Evolutionary conservation across 2,329 filamentous ascomycete genomes (phyloP).

Genomic region (Thelonectria olida): DNA sequence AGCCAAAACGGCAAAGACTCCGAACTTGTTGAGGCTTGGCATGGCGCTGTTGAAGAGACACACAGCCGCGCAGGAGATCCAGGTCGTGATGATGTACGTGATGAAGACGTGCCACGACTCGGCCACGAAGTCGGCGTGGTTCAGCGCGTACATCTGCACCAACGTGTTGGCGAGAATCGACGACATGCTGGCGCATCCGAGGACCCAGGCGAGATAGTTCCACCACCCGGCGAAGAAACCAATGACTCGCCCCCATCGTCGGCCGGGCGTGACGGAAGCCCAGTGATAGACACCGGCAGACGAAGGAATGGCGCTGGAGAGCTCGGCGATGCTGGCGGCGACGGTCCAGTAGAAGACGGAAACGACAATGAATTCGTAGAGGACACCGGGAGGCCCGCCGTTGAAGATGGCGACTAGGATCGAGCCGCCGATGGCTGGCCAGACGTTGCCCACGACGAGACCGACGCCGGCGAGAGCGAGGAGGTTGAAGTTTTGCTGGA

Average conservation of each 20-base stretch:
- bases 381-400: constrained; percentile 68
- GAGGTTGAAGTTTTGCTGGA: constrained; percentile 51
- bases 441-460: constrained; percentile 53
- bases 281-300: constrained; percentile 70
- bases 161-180: constrained; percentile 52
- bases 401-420: constrained; percentile 64
- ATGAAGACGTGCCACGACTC: constrained; percentile 56
- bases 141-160: constrained; percentile 55
- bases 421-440: constrained; percentile 55
- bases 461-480: constrained; percentile 53
- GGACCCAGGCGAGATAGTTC: constrained; percentile 54
- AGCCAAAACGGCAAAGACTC: constrained; percentile 57
- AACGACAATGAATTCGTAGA: constrained; percentile 66
- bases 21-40: constrained; percentile 62
- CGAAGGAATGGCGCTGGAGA: constrained; percentile 69
- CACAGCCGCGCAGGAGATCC: constrained; percentile 50
- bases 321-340: constrained; percentile 67
- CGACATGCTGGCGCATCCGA: constrained; percentile 52
- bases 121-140: constrained; percentile 48
- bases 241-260: constrained; percentile 58
- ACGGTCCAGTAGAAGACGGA: constrained; percentile 66
- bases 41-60: constrained; percentile 65
- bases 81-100: constrained; percentile 51
- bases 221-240: constrained; percentile 58
- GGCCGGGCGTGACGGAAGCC: constrained; percentile 66